Base-by-base conservation (phyloP, 2,329 filamentous ascomycete species). In the Akanthomyces uredinophilus region DNA sequence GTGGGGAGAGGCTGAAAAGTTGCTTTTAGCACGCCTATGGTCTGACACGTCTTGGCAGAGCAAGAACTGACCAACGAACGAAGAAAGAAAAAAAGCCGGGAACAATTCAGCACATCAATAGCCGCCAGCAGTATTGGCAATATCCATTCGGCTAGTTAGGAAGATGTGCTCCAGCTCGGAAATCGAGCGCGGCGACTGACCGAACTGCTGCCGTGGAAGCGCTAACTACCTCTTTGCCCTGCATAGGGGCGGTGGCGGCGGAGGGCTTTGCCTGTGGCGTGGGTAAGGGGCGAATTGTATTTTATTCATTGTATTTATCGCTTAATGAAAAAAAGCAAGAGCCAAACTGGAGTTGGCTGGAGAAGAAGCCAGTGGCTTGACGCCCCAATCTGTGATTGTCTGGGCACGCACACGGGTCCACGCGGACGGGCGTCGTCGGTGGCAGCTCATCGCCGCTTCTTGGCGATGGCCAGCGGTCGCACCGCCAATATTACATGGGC, bases 21-120 rank as follows among this genome's bases (percentile, higher is more conserved):
- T 16, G 7, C 37, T n/a, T n/a, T n/a, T n/a, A 39, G 37, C 37
- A 49, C 5, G 10, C 6, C 14, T 18, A 52, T 52, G 47, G 35
- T 49, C 49, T 60, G 47, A 60, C 41, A 60, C 20, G 49, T 60
- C 57, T 53, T 46, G 49, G 57, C 49, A 44, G 10, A 35, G 32
- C 32, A 35, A 35, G 10, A 35, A 35, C 32, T 8, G 32, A 8
- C 47, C 11, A n/a, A n/a, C n/a, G n/a, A n/a, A n/a, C n/a, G n/a
- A n/a, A n/a, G n/a, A n/a, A n/a, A n/a, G n/a, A n/a, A 39, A 39
- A 49, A 39, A 37, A 49, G 57, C 27, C 57, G 53, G 49, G 49
- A 53, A 52, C 57, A 53, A 44, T 46, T 60, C 49, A 27, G 57
- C 7, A 46, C 37, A 52, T 53, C 49, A 52, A 44, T 60, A 50